These are phyloP conservation scores for Lachancea sp. DNA, from an alignment of 805 yeast genomes.

Conservation along the genomic window DNA sequence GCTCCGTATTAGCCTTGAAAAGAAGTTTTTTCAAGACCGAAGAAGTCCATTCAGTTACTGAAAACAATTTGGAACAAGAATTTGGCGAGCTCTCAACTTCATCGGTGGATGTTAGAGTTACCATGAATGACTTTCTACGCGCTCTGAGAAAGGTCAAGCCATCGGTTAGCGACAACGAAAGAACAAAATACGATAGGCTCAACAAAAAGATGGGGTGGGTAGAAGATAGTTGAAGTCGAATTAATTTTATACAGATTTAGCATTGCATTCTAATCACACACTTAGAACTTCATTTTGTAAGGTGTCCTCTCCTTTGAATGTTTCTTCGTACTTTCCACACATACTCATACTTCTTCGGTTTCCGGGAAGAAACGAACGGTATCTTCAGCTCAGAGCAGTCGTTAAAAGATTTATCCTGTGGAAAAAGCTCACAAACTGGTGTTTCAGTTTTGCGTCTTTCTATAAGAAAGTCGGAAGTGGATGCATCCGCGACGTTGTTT, in stretches of 20 bases:
- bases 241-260: slow-evolving; percentile 7
- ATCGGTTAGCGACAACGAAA: slow-evolving; percentile 81
- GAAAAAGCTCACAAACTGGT: slow-evolving; percentile 51
- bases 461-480: slow-evolving; percentile 35
- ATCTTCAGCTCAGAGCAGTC: slow-evolving; percentile 18
- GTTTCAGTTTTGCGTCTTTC: slow-evolving; percentile 60
- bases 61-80: slow-evolving; percentile 40
- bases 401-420: slow-evolving; percentile 19
- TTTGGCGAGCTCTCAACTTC: slow-evolving; percentile 36
- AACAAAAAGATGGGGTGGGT: slow-evolving; percentile 75
- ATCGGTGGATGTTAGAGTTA: slow-evolving; percentile 45
- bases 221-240: slow-evolving; percentile 29
- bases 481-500: slow-evolving; percentile 1
- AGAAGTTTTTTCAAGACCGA: slow-evolving; percentile 56
- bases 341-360: slow-evolving; percentile 42
- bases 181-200: slow-evolving; percentile 66
- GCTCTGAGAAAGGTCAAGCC: slow-evolving; percentile 80
- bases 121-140: slow-evolving; percentile 54
- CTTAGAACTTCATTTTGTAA: slow-evolving; percentile 2
- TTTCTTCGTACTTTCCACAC: slow-evolving; percentile 55
- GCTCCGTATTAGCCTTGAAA: slow-evolving; percentile 84
- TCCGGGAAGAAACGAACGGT: slow-evolving; percentile 43
- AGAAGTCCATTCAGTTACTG: slow-evolving; percentile 37
- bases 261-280: slow-evolving; percentile 4
- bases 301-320: slow-evolving; percentile 42